Conservation (phyloP, 1,284 basidiomycete species). For the Naganishia sp. region DNA sequence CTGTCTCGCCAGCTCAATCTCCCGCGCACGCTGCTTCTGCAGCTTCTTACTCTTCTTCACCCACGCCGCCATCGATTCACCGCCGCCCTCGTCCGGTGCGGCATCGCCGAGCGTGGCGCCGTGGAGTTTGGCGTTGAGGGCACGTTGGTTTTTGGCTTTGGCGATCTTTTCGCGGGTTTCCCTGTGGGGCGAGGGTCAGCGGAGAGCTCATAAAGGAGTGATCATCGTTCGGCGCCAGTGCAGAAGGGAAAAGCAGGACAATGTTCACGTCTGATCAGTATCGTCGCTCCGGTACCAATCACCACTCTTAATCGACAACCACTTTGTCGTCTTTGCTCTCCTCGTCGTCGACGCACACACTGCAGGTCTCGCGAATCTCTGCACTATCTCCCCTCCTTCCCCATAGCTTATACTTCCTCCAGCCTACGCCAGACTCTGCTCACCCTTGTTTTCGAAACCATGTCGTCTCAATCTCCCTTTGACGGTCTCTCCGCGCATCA, state of each 20-base stretch:
- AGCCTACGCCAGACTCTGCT: too few relatives aligned
- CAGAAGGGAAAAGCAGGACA: too few relatives aligned
- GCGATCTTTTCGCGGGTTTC: slow-evolving; percentile 75
- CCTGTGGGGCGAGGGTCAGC: slow-evolving; percentile 54
- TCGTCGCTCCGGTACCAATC: background rate
- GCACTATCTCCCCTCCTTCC: too few relatives aligned
- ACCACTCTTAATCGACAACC: background rate
- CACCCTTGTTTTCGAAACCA: too few relatives aligned
- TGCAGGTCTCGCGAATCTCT: too few relatives aligned
- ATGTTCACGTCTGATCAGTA: background rate
- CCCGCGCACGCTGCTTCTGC: slow-evolving; percentile 79
- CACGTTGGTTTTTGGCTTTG: slow-evolving; percentile 79
- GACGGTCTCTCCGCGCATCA: too few relatives aligned
- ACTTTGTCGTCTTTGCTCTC: too few relatives aligned
- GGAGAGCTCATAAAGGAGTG: slow-evolving; percentile 1
- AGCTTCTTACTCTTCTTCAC: slow-evolving; percentile 83
- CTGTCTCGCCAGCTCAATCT: slow-evolving; percentile 76
- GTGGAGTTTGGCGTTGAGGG: slow-evolving; percentile 84
- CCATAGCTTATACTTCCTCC: too few relatives aligned
- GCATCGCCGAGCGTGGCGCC: slow-evolving; percentile 85
- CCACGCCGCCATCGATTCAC: slow-evolving; percentile 68
- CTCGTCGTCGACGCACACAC: too few relatives aligned
- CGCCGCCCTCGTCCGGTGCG: slow-evolving; percentile 60
- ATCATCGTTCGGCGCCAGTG: too few relatives aligned
- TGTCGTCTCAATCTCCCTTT: too few relatives aligned